These are phyloP conservation scores for Pseudozyma flocculosa DNA, from an alignment of 1,284 basidiomycete genomes.

Conservation along the genomic window DNA sequence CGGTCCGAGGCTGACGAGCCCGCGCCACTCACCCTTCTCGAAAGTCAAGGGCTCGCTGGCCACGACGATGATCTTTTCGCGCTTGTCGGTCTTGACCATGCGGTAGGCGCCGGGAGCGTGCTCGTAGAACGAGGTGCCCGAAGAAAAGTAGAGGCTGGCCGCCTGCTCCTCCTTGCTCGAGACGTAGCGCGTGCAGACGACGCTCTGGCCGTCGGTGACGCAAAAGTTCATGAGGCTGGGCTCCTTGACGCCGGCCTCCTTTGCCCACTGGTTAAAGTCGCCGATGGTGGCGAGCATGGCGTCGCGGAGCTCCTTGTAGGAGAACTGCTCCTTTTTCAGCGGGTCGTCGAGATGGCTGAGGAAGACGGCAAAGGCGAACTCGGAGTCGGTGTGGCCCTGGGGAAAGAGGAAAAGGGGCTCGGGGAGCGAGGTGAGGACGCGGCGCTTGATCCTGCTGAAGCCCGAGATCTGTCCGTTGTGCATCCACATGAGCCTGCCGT, in stretches of 20 bases:
- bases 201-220: constrained; percentile 87
- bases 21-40: constrained; percentile 77
- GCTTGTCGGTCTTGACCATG: constrained; percentile 83
- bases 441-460: constrained; percentile 47
- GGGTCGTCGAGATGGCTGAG: constrained; percentile 44
- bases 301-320: constrained; percentile 32
- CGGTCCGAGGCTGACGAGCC: too few species aligned
- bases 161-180: constrained; percentile 88
- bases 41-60: constrained; percentile 54
- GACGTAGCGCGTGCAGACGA: constrained; percentile 92
- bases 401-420: constrained; percentile 50
- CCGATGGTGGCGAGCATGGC: constrained; percentile 51
- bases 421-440: constrained; percentile 35
- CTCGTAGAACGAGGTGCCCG: constrained; percentile 86
- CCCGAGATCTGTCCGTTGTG: constrained; percentile 53
- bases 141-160: constrained; percentile 92
- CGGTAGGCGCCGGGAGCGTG: constrained; percentile 61
- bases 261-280: constrained; percentile 46
- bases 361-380: constrained; percentile 52
- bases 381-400: constrained; percentile 51
- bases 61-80: constrained; percentile 85
- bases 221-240: constrained; percentile 95
- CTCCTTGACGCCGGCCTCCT: constrained; percentile 51
- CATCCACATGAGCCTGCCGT: constrained; percentile 55
- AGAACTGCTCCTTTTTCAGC: constrained; percentile 18